A percentile compares a stretch with the other conserved stretches of the same genome.
These are phyloP conservation scores for Sugiyamaella qingdaonensis DNA, from an alignment of 805 yeast species.

Conservation along the genomic window DNA sequence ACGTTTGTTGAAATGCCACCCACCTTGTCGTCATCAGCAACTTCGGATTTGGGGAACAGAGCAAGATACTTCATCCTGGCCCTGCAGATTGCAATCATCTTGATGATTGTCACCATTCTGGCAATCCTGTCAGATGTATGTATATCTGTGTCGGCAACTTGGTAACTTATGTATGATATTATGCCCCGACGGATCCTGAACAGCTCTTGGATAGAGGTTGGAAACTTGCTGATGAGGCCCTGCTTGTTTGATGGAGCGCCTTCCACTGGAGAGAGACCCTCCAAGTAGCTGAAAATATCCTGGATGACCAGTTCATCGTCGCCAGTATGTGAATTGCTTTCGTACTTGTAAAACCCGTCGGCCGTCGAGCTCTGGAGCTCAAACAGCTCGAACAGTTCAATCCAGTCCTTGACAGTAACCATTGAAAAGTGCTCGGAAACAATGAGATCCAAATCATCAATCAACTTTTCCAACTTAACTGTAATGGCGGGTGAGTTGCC, in stretches of 20 bases:
- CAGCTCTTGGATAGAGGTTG: slow-evolving; percentile 62
- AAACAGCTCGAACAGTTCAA: slow-evolving; percentile 63
- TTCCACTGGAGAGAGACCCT: slow-evolving; percentile 40
- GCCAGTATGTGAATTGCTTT: slow-evolving; percentile 30
- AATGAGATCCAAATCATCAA: slow-evolving; percentile 59
- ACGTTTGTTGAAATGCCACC: slow-evolving; percentile 31
- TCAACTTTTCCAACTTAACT: slow-evolving; percentile 49
- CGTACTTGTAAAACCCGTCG: slow-evolving; percentile 52
- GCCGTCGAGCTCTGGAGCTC: slow-evolving; percentile 64
- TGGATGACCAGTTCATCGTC: slow-evolving; percentile 60
- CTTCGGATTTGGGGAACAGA: slow-evolving; percentile 39
- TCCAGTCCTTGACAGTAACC: slow-evolving; percentile 71
- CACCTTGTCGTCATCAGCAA: background rate
- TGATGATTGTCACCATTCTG: slow-evolving; percentile 64
- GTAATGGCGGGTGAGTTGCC: slow-evolving; percentile 14
- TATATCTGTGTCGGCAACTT: slow-evolving; percentile 61
- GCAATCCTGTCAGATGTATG: slow-evolving; percentile 55
- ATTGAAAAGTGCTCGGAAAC: slow-evolving; percentile 54
- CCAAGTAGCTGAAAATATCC: slow-evolving; percentile 68
- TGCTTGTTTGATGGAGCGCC: slow-evolving; percentile 37
- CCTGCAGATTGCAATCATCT: slow-evolving; percentile 59
- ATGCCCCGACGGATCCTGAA: slow-evolving; percentile 65
- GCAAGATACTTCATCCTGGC: slow-evolving; percentile 60
- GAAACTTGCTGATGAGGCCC: slow-evolving; percentile 47
- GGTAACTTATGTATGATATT: slow-evolving; percentile 57